Evolutionary conservation across 306 rosid species (phyloP).

Genomic region (Quercus rubra): DNA sequence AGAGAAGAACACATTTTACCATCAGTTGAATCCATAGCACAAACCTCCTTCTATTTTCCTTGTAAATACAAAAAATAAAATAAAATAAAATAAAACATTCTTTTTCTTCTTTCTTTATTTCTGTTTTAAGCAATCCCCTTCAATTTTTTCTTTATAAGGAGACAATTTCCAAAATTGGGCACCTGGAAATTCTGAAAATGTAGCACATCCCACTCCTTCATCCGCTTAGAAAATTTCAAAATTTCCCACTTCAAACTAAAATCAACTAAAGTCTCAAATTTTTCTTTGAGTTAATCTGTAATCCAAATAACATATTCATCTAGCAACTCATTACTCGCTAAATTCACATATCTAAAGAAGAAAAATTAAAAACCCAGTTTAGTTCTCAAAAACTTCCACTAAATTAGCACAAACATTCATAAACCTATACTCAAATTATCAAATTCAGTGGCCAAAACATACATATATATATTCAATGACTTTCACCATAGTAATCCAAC

Average conservation of each 20-base stretch:
- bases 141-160: too few species aligned
- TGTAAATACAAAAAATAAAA: background rate
- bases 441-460: too few species aligned
- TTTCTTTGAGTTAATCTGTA: background rate
- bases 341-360: background rate
- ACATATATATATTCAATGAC: too few species aligned
- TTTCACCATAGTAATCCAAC: background rate
- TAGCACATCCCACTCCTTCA: background rate
- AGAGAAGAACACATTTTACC: background rate
- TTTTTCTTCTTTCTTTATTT: background rate
- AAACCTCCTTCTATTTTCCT: constrained; percentile 11
- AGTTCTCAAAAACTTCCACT: background rate
- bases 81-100: background rate
- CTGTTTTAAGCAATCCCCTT: background rate
- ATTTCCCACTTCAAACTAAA: background rate
- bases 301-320: background rate
- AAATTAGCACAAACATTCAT: background rate
- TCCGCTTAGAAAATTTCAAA: background rate
- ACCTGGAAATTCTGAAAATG: background rate
- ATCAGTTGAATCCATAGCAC: constrained; percentile 4
- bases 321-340: background rate
- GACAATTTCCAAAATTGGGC: too few species aligned
- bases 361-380: background rate
- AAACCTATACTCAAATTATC: background rate
- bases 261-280: background rate